Conservation (phyloP, 108 stramenopile species). For the Nitzschia sp. region DNA sequence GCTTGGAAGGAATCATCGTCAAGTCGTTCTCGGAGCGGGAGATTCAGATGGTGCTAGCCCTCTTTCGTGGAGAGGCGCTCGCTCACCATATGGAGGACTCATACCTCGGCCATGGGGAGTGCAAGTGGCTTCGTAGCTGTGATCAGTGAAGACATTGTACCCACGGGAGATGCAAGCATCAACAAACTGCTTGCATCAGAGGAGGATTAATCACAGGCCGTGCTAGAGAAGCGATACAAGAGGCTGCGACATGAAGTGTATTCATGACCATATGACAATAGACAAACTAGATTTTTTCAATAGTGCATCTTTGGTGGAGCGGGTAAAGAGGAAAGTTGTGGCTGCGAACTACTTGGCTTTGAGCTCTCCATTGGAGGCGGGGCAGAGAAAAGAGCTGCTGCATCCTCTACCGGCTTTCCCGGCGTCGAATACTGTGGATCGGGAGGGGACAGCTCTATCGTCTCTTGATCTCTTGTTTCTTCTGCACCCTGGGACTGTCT, state of each 20-base stretch:
- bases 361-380: neutral
- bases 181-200: no score
- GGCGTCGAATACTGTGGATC: neutral
- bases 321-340: neutral
- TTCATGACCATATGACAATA: no score
- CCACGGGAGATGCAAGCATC: conserved; percentile 33
- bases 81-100: conserved; percentile 83
- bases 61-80: conserved; percentile 70
- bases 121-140: conserved; percentile 67
- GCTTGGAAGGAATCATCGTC: no score
- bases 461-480: neutral
- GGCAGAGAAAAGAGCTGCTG: neutral
- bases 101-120: conserved; percentile 84
- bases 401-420: neutral
- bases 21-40: conserved; percentile 70
- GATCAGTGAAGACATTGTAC: conserved; percentile 62
- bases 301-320: conserved; percentile 10
- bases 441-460: neutral
- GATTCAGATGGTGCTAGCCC: conserved; percentile 61
- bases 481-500: no score
- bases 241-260: conserved; percentile 59
- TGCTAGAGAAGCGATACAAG: conserved; percentile 73
- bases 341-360: neutral
- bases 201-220: conserved; percentile 65
- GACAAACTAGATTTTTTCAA: no score